Conservation (phyloP, 2,329 filamentous ascomycete genomes). For the Fusarium sterilihyphosum region DNA sequence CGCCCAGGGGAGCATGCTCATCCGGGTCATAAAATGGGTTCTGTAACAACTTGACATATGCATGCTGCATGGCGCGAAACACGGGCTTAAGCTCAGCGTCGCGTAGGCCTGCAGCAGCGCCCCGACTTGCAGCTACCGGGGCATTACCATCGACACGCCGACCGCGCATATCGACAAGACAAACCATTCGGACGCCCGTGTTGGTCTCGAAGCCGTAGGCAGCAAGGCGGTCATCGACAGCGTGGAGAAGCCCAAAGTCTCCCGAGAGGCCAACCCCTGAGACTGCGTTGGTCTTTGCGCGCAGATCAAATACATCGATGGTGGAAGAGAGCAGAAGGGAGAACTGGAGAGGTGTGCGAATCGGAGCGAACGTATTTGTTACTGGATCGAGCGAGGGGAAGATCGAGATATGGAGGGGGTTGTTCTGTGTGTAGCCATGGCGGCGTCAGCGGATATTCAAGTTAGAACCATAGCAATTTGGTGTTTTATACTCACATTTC, state of each 20-base stretch:
- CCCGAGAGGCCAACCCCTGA: constrained; percentile 69
- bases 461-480: background rate
- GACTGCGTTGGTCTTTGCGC: constrained; percentile 73
- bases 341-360: constrained; percentile 85
- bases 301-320: constrained; percentile 92
- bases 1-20: constrained; percentile 72
- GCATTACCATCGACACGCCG: constrained; percentile 56
- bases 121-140: constrained; percentile 34
- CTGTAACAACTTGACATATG: constrained; percentile 87
- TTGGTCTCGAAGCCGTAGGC: constrained; percentile 98
- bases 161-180: constrained; percentile 90
- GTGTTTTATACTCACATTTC: constrained; percentile 71
- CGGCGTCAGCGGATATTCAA: background rate
- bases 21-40: constrained; percentile 97
- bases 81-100: constrained; percentile 91
- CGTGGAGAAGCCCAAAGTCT: constrained; percentile 91
- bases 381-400: constrained; percentile 78
- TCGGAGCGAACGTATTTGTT: constrained; percentile 61
- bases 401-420: constrained; percentile 91
- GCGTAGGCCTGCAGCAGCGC: constrained; percentile 71
- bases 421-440: constrained; percentile 76
- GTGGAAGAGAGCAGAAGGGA: constrained; percentile 90
- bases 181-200: constrained; percentile 90
- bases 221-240: constrained; percentile 90
- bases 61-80: constrained; percentile 91